Percentiles rank a stretch among this genome's conserved stretches.
Conservation (phyloP, 2,329 filamentous ascomycete species). For the Diaporthe sp. region DNA sequence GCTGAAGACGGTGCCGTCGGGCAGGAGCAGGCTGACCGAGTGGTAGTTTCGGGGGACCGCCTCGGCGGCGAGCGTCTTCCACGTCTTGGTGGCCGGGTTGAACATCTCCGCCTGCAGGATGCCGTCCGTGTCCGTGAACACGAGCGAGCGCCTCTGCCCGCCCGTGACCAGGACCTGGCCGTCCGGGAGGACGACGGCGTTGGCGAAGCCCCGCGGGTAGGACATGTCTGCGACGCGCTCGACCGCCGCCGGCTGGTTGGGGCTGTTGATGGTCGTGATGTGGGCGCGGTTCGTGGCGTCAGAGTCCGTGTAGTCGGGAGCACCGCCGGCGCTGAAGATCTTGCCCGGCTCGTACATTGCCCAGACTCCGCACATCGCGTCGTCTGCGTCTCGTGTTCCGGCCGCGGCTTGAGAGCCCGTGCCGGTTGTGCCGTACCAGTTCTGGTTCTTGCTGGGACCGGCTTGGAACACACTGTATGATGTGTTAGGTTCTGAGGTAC, state of each 20-base stretch:
- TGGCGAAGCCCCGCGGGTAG: constrained; percentile 58
- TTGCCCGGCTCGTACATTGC: constrained; percentile 69
- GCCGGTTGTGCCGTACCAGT: constrained; percentile 64
- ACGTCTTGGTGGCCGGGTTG: constrained; percentile 57
- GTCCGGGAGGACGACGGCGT: constrained; percentile 62
- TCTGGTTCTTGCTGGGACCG: constrained; percentile 63
- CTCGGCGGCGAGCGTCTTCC: constrained; percentile 53
- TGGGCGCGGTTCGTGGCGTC: constrained; percentile 58
- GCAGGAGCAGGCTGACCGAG: constrained; percentile 61
- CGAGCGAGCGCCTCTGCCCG: constrained; percentile 57
- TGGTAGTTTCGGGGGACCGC: constrained; percentile 64
- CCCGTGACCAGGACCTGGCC: constrained; percentile 62
- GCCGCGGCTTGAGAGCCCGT: constrained; percentile 55
- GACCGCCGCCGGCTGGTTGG: constrained; percentile 45
- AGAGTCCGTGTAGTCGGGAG: constrained; percentile 56
- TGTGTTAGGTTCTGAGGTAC: background rate
- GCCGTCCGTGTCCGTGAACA: constrained; percentile 60
- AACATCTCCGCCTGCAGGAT: constrained; percentile 61
- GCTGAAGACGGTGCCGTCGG: constrained; percentile 63
- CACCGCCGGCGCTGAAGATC: constrained; percentile 64
- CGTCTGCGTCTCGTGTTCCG: constrained; percentile 58
- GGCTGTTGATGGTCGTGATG: constrained; percentile 61
- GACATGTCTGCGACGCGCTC: constrained; percentile 45
- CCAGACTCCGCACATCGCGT: constrained; percentile 65
- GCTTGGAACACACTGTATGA: constrained; percentile 60